These are phyloP conservation scores for Annulohypoxylon truncatum DNA, from an alignment of 2,329 filamentous ascomycete species.

Conservation along the genomic window DNA sequence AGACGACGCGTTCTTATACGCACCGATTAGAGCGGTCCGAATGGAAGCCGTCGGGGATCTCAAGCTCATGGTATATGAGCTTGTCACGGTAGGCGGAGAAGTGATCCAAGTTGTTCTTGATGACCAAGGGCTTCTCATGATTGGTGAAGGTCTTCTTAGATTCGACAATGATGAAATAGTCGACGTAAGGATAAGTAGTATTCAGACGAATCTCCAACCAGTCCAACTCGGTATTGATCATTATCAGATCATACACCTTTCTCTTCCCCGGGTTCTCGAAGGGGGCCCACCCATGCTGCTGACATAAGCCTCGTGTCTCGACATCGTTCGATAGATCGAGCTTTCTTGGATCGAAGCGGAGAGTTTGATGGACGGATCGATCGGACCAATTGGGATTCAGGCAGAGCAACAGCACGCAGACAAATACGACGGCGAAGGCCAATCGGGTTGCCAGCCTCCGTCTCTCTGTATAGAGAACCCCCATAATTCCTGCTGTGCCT, in stretches of 20 bases:
- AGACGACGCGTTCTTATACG: neutral
- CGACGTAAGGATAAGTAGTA: slow-evolving; percentile 67
- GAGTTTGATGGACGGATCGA: slow-evolving; percentile 45
- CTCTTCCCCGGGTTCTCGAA: slow-evolving; percentile 52
- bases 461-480: slow-evolving; percentile 34
- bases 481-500: slow-evolving; percentile 2
- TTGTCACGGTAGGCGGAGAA: slow-evolving; percentile 67
- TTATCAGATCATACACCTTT: slow-evolving; percentile 71
- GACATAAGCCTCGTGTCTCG: slow-evolving; percentile 49
- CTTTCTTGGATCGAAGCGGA: slow-evolving; percentile 40
- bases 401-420: slow-evolving; percentile 45
- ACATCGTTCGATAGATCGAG: slow-evolving; percentile 40
- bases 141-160: slow-evolving; percentile 68
- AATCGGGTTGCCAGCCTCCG: slow-evolving; percentile 39
- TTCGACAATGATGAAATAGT: slow-evolving; percentile 75
- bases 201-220: slow-evolving; percentile 73
- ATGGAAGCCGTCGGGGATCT: slow-evolving; percentile 57
- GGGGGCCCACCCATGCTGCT: slow-evolving; percentile 54
- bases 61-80: slow-evolving; percentile 69
- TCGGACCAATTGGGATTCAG: slow-evolving; percentile 49
- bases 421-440: slow-evolving; percentile 28
- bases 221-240: slow-evolving; percentile 73
- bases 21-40: slow-evolving; percentile 49
- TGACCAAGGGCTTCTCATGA: slow-evolving; percentile 63
- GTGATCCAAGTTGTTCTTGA: slow-evolving; percentile 63